Evolutionary conservation across 805 yeast genomes (phyloP), one percentile per base, ranked within the genome.

Genomic region (Cyberlindnera misumaiensis): DNA sequence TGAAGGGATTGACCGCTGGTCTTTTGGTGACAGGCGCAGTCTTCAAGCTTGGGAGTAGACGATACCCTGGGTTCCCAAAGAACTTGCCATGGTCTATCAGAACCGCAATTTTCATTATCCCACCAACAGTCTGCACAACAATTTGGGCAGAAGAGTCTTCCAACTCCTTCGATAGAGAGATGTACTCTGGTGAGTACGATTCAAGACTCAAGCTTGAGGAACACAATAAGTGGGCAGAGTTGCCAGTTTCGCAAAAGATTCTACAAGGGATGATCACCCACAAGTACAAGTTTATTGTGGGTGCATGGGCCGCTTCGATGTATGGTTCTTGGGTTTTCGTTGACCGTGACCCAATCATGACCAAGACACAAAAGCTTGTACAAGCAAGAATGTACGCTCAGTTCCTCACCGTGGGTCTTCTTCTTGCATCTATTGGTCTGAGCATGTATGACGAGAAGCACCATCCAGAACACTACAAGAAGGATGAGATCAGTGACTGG

Each of bases 311-410:
- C 5, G 83, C 77, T 16, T 80, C 90, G 3, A 62, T 84, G 66
- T 83, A 71, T 48, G 95, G 88, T 1, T 81, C 94, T 4, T 86
- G 90, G 86, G 73, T 63, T 34, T 52, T 65, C 32, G 86, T 83
- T 37, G 79, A 83, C 63, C 74, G 72, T 49, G 95, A 86, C 58
- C 80, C 77, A 46, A 65, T 78, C 56, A 73, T 86, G 81, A 74
- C 85, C 39, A 72, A 69, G 46, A 64, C 93, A 5, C 95, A 86
- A 64, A 86, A 83, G 59, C 75, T 83, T 35, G 93, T 83, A 26
- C 89, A 82, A 57, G 94, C 94, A 25, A 79, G 95, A 73, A 85
- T 85, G 83, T 85, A 85, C 56, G 95, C 95, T 10, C 95, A 86
- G 61, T 84, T 82, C 47, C 62, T 83, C 39, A 83, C 95, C 2